Conservation (phyloP, 495 filamentous ascomycete species). For the Hypoxylon subgilvum region DNA sequence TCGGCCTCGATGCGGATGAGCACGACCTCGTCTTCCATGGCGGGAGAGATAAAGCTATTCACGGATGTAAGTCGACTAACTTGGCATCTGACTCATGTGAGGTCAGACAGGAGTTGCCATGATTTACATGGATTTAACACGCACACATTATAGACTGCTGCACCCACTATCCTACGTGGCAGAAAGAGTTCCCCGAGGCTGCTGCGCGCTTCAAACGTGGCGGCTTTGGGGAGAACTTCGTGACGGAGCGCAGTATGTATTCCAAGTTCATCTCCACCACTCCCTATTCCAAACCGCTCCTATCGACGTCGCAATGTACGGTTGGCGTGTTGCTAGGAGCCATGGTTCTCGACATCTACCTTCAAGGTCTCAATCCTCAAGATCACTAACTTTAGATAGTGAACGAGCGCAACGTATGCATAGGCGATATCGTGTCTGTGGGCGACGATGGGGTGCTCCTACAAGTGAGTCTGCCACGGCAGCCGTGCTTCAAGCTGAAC, state of each 20-base stretch:
- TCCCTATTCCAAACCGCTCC: slow-evolving; percentile 17
- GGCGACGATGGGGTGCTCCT: slow-evolving; percentile 45
- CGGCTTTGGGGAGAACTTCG: slow-evolving; percentile 65
- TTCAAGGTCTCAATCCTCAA: no score
- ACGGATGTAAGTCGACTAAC: slow-evolving; percentile 53
- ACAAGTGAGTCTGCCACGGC: slow-evolving; percentile 56
- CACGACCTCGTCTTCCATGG: slow-evolving; percentile 63
- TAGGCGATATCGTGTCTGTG: slow-evolving; percentile 60
- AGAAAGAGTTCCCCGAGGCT: slow-evolving; percentile 49
- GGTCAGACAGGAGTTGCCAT: no score
- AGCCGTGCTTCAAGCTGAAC: slow-evolving; percentile 65
- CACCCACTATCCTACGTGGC: slow-evolving; percentile 59
- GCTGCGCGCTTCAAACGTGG: slow-evolving; percentile 54
- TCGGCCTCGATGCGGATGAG: slow-evolving; percentile 61
- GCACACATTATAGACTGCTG: slow-evolving; percentile 52
- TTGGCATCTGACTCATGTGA: not conserved
- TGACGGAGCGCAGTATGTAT: slow-evolving; percentile 43
- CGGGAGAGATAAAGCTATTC: slow-evolving; percentile 61
- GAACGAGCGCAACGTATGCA: slow-evolving; percentile 65
- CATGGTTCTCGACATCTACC: no score
- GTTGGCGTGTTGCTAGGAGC: no score
- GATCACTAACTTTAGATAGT: slow-evolving; percentile 26
- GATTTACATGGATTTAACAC: slow-evolving; percentile 10
- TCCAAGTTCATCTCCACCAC: not conserved
- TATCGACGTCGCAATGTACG: no score